These are phyloP conservation scores for Beauveria caledonica DNA, from an alignment of 2,329 filamentous ascomycete genomes.

Conservation along the genomic window DNA sequence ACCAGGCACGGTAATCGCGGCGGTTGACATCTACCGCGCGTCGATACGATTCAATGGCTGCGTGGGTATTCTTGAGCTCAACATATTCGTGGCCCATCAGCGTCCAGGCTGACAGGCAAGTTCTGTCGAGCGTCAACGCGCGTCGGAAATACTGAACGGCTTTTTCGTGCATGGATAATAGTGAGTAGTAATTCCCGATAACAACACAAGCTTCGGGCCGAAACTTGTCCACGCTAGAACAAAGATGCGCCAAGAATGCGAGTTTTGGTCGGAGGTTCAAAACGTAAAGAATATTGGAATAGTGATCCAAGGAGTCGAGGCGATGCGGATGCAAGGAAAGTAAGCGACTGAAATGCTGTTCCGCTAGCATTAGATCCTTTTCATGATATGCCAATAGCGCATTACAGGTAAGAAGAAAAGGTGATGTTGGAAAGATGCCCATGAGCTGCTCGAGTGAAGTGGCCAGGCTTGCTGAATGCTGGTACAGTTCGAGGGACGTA, in stretches of 20 bases:
- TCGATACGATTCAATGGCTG: slow-evolving; percentile 93
- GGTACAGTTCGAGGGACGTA: slow-evolving; percentile 85
- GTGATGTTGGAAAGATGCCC: slow-evolving; percentile 75
- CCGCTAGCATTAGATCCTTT: slow-evolving; percentile 65
- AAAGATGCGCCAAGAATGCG: slow-evolving; percentile 85
- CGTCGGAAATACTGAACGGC: slow-evolving; percentile 96
- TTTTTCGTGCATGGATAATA: slow-evolving; percentile 93
- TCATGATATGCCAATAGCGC: slow-evolving; percentile 85
- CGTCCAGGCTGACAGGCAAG: slow-evolving; percentile 92
- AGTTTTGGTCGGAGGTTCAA: slow-evolving; percentile 81
- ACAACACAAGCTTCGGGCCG: slow-evolving; percentile 95
- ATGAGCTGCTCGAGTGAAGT: slow-evolving; percentile 70
- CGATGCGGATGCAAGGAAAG: slow-evolving; percentile 67
- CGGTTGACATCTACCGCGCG: slow-evolving; percentile 93
- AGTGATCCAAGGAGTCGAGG: slow-evolving; percentile 87
- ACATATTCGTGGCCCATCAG: slow-evolving; percentile 99
- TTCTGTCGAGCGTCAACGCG: slow-evolving; percentile 80
- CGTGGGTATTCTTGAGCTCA: slow-evolving; percentile 96
- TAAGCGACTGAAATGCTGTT: slow-evolving; percentile 65
- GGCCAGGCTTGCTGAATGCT: slow-evolving; percentile 68
- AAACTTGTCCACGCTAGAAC: slow-evolving; percentile 88
- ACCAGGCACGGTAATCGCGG: slow-evolving; percentile 96
- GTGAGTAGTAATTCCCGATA: slow-evolving; percentile 92
- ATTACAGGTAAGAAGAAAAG: slow-evolving; percentile 84
- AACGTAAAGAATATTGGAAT: slow-evolving; percentile 95